Percentiles rank a stretch among this genome's conserved stretches.
Evolutionary conservation across 2,329 filamentous ascomycete genomes (phyloP).

Genomic region (Cladosporium sp.): DNA sequence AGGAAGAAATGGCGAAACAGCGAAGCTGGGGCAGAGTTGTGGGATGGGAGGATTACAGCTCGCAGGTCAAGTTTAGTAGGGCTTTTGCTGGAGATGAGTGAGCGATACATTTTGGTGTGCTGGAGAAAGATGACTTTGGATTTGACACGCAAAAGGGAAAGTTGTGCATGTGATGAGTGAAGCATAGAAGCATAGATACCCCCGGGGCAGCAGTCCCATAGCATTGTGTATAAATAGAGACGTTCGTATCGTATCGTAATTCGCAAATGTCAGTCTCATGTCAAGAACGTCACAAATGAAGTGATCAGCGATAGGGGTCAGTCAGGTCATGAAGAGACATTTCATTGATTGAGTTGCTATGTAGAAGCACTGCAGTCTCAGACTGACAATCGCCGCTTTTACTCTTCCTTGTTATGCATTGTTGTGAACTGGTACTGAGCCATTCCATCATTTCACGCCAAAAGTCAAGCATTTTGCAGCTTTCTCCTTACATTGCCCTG

Average conservation of each 20-base stretch:
- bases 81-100: slow-evolving; percentile 13
- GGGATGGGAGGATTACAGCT: slow-evolving; percentile 39
- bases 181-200: not conserved
- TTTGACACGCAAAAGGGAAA: not conserved
- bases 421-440: not conserved
- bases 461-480: not conserved
- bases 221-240: not conserved
- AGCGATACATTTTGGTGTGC: too few relatives aligned
- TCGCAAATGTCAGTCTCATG: not conserved
- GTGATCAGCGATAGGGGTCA: too few relatives aligned
- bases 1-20: slow-evolving; percentile 23
- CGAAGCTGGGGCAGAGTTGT: slow-evolving; percentile 32
- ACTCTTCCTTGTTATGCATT: not conserved
- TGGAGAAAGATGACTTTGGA: not conserved
- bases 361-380: not conserved
- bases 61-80: slow-evolving; percentile 37
- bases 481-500: not conserved
- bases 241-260: not conserved
- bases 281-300: not conserved
- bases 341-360: slow-evolving; percentile 8
- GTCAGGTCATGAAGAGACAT: too few relatives aligned
- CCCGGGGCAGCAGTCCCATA: not conserved
- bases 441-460: not conserved
- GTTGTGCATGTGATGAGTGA: not conserved
- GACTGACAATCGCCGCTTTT: slow-evolving; percentile 2